These are phyloP conservation scores for Neopestalotiopsis sp. DNA, from an alignment of 2,329 filamentous ascomycete genomes.

Conservation along the genomic window DNA sequence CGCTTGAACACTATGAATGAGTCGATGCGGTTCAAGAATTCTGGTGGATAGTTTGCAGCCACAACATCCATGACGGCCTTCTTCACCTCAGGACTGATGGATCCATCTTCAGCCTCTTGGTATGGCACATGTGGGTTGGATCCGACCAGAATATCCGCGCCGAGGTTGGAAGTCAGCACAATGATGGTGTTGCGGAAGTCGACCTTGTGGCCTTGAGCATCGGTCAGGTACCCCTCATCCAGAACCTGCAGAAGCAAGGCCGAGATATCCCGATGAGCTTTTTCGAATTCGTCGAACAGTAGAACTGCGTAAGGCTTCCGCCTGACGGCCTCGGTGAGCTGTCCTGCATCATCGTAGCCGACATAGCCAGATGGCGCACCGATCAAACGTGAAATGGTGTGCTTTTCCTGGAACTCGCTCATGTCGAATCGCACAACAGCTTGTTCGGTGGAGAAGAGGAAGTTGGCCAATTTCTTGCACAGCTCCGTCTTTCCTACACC, in stretches of 20 bases:
- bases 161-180: slow-evolving; percentile 93
- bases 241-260: slow-evolving; percentile 91
- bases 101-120: slow-evolving; percentile 65
- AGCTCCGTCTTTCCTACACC: slow-evolving; percentile 97
- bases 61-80: slow-evolving; percentile 89
- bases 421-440: slow-evolving; percentile 96
- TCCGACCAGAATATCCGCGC: slow-evolving; percentile 87
- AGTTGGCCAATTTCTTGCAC: slow-evolving; percentile 92
- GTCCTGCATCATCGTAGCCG: slow-evolving; percentile 94
- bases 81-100: slow-evolving; percentile 76
- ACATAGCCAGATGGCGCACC: slow-evolving; percentile 94
- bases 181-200: slow-evolving; percentile 98
- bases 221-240: slow-evolving; percentile 94
- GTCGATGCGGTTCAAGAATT: slow-evolving; percentile 96
- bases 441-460: slow-evolving; percentile 89
- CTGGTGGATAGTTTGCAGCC: slow-evolving; percentile 75
- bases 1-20: slow-evolving; percentile 97
- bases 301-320: slow-evolving; percentile 95
- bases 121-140: slow-evolving; percentile 69
- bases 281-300: slow-evolving; percentile 97
- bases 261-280: slow-evolving; percentile 94
- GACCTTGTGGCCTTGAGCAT: slow-evolving; percentile 93
- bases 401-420: slow-evolving; percentile 97
- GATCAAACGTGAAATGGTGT: slow-evolving; percentile 91
- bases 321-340: slow-evolving; percentile 92